phyloP scores from a whole-genome alignment of 805 yeast species.

The Saccharomycopsis sp. region DNA sequence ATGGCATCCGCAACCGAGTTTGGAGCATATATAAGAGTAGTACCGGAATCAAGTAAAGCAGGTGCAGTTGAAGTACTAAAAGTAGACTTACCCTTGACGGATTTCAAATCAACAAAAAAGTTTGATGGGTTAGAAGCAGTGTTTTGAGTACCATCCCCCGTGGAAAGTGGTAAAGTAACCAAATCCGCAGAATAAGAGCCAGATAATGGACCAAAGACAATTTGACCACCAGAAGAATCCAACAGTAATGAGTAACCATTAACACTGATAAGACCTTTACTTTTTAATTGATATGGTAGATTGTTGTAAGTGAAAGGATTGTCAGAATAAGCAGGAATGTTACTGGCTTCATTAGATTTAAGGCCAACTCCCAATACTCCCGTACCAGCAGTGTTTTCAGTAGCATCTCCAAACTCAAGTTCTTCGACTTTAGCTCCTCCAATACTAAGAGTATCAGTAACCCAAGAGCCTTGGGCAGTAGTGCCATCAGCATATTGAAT shows the following conservation, averaged over 20 bases:
- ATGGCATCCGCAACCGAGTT: conserved; percentile 19
- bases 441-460: conserved; percentile 13
- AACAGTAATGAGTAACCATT: no score
- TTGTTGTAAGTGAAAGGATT: conserved; percentile 33
- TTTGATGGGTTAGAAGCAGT: no score
- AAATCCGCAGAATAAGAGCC: no score
- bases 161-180: no score
- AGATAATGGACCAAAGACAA: no score
- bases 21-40: conserved; percentile 38
- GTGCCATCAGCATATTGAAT: conserved; percentile 39
- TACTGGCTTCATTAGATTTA: conserved; percentile 50
- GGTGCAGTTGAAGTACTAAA: no score
- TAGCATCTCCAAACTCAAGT: conserved; percentile 11
- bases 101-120: no score
- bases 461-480: conserved; percentile 40
- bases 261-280: no score
- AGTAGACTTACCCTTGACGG: no score
- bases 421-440: conserved; percentile 13
- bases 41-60: conserved; percentile 37
- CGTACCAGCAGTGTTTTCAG: conserved; percentile 8
- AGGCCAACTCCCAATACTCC: conserved; percentile 64
- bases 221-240: no score
- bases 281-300: no score
- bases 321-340: conserved; percentile 32
- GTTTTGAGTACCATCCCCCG: no score